phyloP scores from a whole-genome alignment of 2,329 filamentous ascomycete genomes.

The Coccinonectria pachysandricola region DNA sequence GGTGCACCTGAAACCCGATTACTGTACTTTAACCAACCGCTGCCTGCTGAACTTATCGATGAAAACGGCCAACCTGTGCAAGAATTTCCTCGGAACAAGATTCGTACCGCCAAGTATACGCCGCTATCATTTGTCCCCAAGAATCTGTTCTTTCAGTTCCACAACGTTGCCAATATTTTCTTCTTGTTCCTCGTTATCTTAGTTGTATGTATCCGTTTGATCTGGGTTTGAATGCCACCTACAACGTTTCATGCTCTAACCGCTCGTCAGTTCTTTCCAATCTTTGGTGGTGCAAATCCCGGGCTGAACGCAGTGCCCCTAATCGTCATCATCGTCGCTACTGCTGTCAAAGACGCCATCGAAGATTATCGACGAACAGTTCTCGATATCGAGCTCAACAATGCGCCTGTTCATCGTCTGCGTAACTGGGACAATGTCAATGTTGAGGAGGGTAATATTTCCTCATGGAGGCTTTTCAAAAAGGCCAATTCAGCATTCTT shows the following conservation, averaged over 20 bases:
- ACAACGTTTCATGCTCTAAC: constrained; percentile 8
- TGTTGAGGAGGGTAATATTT: constrained; percentile 75
- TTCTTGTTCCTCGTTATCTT: constrained; percentile 96
- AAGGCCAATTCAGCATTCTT: constrained; percentile 65
- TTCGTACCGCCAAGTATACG: constrained; percentile 95
- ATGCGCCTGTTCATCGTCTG: constrained; percentile 85
- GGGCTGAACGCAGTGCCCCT: constrained; percentile 83
- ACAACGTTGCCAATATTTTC: constrained; percentile 97
- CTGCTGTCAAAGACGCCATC: constrained; percentile 86
- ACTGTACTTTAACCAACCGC: constrained; percentile 77
- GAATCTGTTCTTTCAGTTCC: constrained; percentile 95
- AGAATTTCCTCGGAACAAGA: constrained; percentile 83
- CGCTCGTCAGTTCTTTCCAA: constrained; percentile 70
- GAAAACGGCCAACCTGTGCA: constrained; percentile 66
- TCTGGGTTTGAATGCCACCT: constrained; percentile 1
- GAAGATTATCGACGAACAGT: constrained; percentile 90
- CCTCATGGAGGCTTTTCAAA: constrained; percentile 78
- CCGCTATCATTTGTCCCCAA: constrained; percentile 91
- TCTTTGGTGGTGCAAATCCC: constrained; percentile 87
- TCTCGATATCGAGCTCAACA: constrained; percentile 89
- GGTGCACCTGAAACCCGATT: constrained; percentile 39
- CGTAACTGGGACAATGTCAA: constrained; percentile 91
- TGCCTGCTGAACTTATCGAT: constrained; percentile 66
- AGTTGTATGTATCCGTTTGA: constrained; percentile 51
- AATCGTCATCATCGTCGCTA: constrained; percentile 83